phyloP scores from a whole-genome alignment of 345 rosid genomes.

The Brassica carinata region DNA sequence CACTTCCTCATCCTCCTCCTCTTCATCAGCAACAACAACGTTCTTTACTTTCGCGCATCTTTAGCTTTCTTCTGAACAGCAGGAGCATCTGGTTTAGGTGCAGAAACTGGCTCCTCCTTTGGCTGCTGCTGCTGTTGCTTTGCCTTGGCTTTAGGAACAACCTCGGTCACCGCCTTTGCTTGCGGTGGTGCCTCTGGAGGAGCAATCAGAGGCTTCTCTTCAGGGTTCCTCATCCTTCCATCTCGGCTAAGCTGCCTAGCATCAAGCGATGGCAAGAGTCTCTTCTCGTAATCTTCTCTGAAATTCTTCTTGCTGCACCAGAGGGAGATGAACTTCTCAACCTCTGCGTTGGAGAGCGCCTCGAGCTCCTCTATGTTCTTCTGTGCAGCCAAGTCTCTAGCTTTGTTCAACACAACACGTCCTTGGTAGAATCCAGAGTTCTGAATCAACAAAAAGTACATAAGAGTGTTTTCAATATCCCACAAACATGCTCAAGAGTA shows the following conservation, averaged over 20 bases:
- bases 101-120: conserved; percentile 58
- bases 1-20: conserved; percentile 44
- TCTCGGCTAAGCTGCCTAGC: conserved; percentile 69
- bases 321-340: conserved; percentile 68
- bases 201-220: conserved; percentile 64
- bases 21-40: background rate
- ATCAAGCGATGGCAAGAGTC: conserved; percentile 67
- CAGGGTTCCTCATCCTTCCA: conserved; percentile 75
- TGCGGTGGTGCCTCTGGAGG: conserved; percentile 41
- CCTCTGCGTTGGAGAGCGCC: conserved; percentile 55
- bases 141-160: conserved; percentile 43
- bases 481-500: background rate
- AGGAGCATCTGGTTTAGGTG: conserved; percentile 42
- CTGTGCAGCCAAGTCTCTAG: conserved; percentile 55
- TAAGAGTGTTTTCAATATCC: background rate
- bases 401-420: conserved; percentile 49
- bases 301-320: conserved; percentile 63
- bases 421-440: conserved; percentile 39
- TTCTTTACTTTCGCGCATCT: background rate
- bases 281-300: conserved; percentile 78
- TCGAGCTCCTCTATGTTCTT: conserved; percentile 53
- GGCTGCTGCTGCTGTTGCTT: conserved; percentile 39
- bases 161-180: conserved; percentile 33
- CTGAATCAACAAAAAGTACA: background rate
- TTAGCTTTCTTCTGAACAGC: conserved; percentile 21